Conservation (phyloP, 306 rosid genomes). For the Trifolium fragiferum region DNA sequence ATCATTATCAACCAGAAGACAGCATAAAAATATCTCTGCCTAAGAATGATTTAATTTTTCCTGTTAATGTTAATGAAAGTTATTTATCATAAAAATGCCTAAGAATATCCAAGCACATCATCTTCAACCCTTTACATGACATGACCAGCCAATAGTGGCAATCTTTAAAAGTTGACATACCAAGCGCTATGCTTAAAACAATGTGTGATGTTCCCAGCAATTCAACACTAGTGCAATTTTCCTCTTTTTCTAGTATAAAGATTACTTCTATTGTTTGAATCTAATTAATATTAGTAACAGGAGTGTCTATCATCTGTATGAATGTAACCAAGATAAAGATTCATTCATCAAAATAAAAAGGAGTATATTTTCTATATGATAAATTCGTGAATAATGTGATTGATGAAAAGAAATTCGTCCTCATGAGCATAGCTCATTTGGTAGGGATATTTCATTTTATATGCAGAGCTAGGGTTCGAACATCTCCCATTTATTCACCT, state of each 20-base stretch:
- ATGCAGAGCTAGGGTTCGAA: no score
- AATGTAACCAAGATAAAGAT: slow-evolving; percentile 8
- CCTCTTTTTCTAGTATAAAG: neutral
- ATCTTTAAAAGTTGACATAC: neutral
- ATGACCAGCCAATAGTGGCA: slow-evolving; percentile 11
- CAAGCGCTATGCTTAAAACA: slow-evolving; percentile 13
- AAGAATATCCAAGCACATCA: neutral
- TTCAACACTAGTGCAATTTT: neutral
- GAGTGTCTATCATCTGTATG: neutral
- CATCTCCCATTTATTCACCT: no score
- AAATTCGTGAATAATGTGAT: slow-evolving; percentile 3
- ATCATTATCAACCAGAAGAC: neutral
- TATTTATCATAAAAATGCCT: neutral
- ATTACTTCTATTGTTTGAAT: slow-evolving; percentile 15
- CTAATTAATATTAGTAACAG: slow-evolving; percentile 11
- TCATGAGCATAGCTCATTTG: no score
- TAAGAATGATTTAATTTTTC: neutral
- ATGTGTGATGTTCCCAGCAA: neutral
- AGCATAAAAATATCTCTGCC: neutral
- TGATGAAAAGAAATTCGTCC: neutral
- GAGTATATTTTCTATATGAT: slow-evolving; percentile 26
- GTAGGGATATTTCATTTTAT: no score
- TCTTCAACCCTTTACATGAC: neutral
- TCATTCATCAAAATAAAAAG: slow-evolving; percentile 25
- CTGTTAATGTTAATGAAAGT: neutral